Conservation (phyloP, 106 monocot species). For the Platanthera guangdongensis region DNA sequence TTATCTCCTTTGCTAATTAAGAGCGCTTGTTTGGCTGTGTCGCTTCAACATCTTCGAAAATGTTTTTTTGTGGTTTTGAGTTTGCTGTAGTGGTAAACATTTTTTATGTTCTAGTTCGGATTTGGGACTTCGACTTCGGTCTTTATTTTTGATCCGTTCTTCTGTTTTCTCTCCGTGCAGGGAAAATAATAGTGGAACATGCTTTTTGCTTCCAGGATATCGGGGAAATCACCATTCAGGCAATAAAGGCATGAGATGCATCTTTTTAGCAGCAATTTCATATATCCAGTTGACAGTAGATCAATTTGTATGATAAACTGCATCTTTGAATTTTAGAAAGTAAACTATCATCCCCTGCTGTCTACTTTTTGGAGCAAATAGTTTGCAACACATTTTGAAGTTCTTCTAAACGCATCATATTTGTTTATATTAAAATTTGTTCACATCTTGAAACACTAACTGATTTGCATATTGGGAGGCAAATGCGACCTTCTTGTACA, state of each 20-base stretch:
- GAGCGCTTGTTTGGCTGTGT: background rate
- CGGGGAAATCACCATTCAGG: conserved; percentile 1
- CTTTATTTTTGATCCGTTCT: background rate
- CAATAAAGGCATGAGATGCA: conserved; percentile 2
- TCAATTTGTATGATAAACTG: too few species aligned
- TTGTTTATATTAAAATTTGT: too few species aligned
- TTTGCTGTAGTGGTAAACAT: background rate
- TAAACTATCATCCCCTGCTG: too few species aligned
- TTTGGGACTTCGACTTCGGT: background rate
- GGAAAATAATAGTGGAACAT: conserved; percentile 1
- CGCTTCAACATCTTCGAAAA: background rate
- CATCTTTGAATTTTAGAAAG: too few species aligned
- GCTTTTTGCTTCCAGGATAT: conserved; percentile 9
- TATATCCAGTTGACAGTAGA: background rate
- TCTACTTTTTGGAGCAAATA: too few species aligned
- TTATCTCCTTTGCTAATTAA: background rate
- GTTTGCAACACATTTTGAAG: too few species aligned
- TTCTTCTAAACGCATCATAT: too few species aligned
- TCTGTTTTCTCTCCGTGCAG: background rate
- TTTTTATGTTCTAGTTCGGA: background rate
- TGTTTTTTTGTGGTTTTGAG: background rate
- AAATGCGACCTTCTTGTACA: too few species aligned
- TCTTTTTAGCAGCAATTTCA: background rate
- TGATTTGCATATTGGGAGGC: too few species aligned
- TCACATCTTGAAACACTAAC: too few species aligned